Conservation (phyloP, 805 yeast genomes). For the Phaffomyces opuntiae region DNA sequence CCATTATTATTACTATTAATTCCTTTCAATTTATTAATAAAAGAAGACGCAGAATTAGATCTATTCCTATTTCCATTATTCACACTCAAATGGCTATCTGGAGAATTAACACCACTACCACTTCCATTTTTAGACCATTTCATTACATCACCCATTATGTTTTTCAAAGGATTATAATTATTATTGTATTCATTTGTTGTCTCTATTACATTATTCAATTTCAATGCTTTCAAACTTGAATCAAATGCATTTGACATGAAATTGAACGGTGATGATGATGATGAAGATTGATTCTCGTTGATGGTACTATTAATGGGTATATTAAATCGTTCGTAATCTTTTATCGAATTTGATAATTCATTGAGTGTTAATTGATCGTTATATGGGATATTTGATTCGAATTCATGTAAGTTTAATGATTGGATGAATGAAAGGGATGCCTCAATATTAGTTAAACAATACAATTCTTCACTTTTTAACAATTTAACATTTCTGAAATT, state of each 20-base stretch:
- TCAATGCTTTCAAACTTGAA: slow-evolving; percentile 6
- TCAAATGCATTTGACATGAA: slow-evolving; percentile 9
- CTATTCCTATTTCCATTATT: background rate
- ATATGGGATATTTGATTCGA: slow-evolving; percentile 8
- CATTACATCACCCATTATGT: slow-evolving; percentile 15
- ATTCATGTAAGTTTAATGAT: slow-evolving; percentile 9
- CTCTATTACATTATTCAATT: slow-evolving; percentile 1
- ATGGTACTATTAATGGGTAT: background rate
- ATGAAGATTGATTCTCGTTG: no score
- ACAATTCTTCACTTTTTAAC: slow-evolving; percentile 15
- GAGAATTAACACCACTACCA: background rate
- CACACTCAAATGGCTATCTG: background rate
- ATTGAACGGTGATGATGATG: background rate
- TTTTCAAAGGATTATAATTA: slow-evolving; percentile 14
- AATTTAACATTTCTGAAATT: slow-evolving; percentile 16
- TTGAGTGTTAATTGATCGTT: slow-evolving; percentile 7
- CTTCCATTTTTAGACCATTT: slow-evolving; percentile 12
- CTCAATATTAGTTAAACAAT: slow-evolving; percentile 22
- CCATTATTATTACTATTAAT: background rate
- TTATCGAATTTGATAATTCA: background rate
- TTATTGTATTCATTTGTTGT: slow-evolving; percentile 1
- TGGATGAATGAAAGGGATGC: slow-evolving; percentile 19
- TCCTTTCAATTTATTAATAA: slow-evolving; percentile 1
- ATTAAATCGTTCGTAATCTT: background rate
- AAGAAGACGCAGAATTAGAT: slow-evolving; percentile 6